A percentile compares a stretch with the other conserved stretches of the same genome.
phyloP scores from a whole-genome alignment of 495 filamentous ascomycete species.

The Poronia punctata region DNA sequence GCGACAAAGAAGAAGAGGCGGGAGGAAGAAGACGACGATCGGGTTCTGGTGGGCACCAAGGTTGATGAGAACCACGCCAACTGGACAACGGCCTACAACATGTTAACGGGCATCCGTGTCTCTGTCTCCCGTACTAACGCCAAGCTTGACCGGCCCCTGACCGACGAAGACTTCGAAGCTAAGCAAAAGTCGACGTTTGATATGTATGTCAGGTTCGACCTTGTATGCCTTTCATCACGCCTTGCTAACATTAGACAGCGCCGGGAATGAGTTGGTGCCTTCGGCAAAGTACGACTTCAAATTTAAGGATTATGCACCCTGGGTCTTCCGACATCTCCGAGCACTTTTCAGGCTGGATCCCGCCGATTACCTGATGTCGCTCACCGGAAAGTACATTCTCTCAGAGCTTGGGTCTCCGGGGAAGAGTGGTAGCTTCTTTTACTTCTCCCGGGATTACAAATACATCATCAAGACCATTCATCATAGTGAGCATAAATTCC shows the following conservation, averaged over 20 bases:
- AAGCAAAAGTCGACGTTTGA: conserved; percentile 98
- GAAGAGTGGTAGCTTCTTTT: conserved; percentile 99
- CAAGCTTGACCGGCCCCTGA: conserved; percentile 84
- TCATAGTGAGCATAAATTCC: conserved; percentile 89
- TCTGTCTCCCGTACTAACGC: conserved; percentile 94
- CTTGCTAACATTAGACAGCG: conserved; percentile 42
- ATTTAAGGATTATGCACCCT: conserved; percentile 99
- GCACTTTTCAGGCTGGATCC: conserved; percentile 86
- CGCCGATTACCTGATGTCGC: conserved; percentile 95
- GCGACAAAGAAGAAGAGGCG: conserved; percentile 72
- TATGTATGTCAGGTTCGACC: conserved; percentile 54
- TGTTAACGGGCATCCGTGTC: conserved; percentile 98
- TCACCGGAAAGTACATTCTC: conserved; percentile 97
- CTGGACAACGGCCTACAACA: conserved; percentile 98
- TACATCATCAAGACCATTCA: conserved; percentile 99
- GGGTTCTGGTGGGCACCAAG: conserved; percentile 93
- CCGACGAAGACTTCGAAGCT: conserved; percentile 82
- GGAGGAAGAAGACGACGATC: conserved; percentile 89
- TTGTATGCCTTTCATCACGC: background rate
- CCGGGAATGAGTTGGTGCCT: conserved; percentile 93
- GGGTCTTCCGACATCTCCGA: conserved; percentile 94
- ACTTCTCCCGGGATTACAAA: conserved; percentile 99
- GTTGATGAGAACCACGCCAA: conserved; percentile 97
- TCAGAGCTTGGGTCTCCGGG: conserved; percentile 95
- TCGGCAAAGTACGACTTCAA: conserved; percentile 99